phyloP scores from a whole-genome alignment of 2,329 filamentous ascomycete species.

The Penicillium polonicum region DNA sequence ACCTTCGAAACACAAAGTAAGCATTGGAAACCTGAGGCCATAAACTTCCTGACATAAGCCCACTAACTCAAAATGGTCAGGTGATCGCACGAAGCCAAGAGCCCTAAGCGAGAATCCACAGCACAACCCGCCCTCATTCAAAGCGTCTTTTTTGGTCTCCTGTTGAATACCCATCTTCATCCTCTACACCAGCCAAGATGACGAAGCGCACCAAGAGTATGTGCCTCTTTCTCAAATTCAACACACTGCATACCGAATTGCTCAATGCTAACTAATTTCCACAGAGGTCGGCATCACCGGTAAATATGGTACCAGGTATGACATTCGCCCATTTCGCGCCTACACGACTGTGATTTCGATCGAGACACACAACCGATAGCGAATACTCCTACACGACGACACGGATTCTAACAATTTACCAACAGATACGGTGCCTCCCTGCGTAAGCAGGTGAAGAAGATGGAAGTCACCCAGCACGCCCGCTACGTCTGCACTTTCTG shows the following conservation, averaged over 20 bases:
- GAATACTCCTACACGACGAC: slow-evolving; percentile 13
- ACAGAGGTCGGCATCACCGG: slow-evolving; percentile 92
- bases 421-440: slow-evolving; percentile 95
- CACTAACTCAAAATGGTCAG: slow-evolving; percentile 20
- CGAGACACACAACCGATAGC: slow-evolving; percentile 13
- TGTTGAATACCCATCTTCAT: slow-evolving; percentile 40
- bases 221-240: slow-evolving; percentile 20
- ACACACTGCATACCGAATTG: slow-evolving; percentile 4
- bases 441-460: slow-evolving; percentile 99
- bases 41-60: slow-evolving; percentile 4
- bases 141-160: slow-evolving; percentile 36
- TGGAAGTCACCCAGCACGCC: slow-evolving; percentile 98
- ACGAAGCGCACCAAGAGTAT: slow-evolving; percentile 88
- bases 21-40: slow-evolving; percentile 10
- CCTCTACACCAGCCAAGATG: slow-evolving; percentile 64
- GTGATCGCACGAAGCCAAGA: slow-evolving; percentile 33
- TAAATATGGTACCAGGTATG: slow-evolving; percentile 96
- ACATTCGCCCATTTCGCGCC: slow-evolving; percentile 31
- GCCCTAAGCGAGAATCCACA: slow-evolving; percentile 45
- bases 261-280: slow-evolving; percentile 32
- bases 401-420: slow-evolving; percentile 21
- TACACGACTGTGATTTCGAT: slow-evolving; percentile 16
- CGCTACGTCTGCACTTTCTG: slow-evolving; percentile 98
- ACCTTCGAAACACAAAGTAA: slow-evolving; percentile 3
- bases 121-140: slow-evolving; percentile 30